Base-by-base conservation (phyloP, 495 filamentous ascomycete species). In the Daldinia vernicosa region DNA sequence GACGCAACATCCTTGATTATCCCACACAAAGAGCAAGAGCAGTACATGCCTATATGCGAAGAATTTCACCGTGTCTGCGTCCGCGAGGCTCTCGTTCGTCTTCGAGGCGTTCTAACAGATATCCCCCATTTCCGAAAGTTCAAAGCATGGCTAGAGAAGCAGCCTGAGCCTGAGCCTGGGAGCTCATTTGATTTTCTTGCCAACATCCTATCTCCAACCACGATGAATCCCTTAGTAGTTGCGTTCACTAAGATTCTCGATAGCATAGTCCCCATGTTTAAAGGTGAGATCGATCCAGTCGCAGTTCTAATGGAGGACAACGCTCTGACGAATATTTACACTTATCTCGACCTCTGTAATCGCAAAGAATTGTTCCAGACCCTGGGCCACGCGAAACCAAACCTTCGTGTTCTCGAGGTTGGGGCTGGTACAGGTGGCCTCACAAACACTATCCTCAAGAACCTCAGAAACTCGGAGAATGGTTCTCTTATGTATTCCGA, bases 371-470 rank as follows among this genome's bases (percentile, higher is more conserved):
- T 27, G 5, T 53, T 53, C 24, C 50, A 30, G 6, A 14, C 14
- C 50, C 24, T 53, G 0, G 27, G 50, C 26, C 50, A 53, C 27
- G 24, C 24, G 22, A 53, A 27, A n/a, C 50, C 50, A n/a, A 27
- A 53, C 24, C 50, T 53, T 30, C 50, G 50, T 28, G n/a, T 53
- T n/a, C 50, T 53, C 15, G 50, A 53, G 9, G 12, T 58, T 11
- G 85, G 85, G 75, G 77, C 77, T 28, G 77, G 76, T 0, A 81
- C 81, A 14, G 82, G 83, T 3, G 77, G 74, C 14, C 69, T 81
- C 2, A 85, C 86, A 0, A 75, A 79, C n/a, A 26, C 50, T 3
- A 63, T 85, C 27, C 43, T 80, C 5, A 40, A 71, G 0, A 26
- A 26, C 5, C 24, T 53, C 27, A 24, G 27, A 77, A 32, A 26